These are phyloP conservation scores for Prunus yedoensis DNA, from an alignment of 331 rosid genomes.

Conservation along the genomic window DNA sequence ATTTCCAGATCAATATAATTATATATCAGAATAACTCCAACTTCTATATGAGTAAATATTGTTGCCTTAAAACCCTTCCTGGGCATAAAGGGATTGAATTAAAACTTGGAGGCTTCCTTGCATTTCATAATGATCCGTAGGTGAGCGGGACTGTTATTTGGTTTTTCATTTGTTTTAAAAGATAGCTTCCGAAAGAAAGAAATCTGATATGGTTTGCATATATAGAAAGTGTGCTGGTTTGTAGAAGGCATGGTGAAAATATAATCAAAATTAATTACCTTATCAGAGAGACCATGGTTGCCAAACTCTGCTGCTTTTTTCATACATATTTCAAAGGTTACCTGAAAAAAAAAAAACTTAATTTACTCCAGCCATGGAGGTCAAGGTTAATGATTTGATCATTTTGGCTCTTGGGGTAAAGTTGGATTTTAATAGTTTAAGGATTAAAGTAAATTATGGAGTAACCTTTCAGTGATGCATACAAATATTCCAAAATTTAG, in stretches of 20 bases:
- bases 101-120: background rate
- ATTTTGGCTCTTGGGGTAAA: conserved; percentile 34
- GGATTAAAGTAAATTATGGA: background rate
- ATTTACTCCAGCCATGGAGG: conserved; percentile 29
- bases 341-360: background rate
- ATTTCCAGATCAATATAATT: background rate
- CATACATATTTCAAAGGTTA: conserved; percentile 11
- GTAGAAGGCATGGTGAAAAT: background rate
- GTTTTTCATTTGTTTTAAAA: conserved; percentile 4
- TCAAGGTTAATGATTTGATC: conserved; percentile 41
- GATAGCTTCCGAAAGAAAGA: background rate
- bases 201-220: background rate
- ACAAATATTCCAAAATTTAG: conserved; percentile 32
- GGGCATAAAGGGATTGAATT: background rate
- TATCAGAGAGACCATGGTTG: conserved; percentile 12
- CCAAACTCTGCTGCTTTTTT: conserved; percentile 15
- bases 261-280: background rate
- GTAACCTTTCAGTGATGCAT: background rate
- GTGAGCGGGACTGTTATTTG: background rate
- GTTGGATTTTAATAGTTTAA: conserved; percentile 26
- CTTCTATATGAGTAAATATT: background rate
- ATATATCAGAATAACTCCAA: background rate
- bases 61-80: background rate
- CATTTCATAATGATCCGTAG: background rate
- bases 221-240: conserved; percentile 5